Conservation (phyloP, 2,329 filamentous ascomycete genomes). For the Chaetomiaceae sp. region DNA sequence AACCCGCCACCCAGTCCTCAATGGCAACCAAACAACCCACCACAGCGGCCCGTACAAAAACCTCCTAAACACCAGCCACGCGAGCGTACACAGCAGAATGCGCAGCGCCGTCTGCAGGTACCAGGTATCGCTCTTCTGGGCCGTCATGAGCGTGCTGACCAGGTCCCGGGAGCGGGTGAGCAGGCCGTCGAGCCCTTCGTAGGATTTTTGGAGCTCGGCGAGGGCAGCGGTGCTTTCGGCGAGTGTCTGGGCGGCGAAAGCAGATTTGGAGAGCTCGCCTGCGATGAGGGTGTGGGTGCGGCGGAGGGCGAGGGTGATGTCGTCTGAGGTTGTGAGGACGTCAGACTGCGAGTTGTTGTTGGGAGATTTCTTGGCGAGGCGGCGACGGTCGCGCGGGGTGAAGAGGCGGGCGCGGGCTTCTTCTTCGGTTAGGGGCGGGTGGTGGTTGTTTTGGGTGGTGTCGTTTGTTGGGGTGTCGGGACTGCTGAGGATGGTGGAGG, state of each 20-base stretch:
- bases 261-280: constrained; percentile 75
- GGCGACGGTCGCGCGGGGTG: constrained; percentile 26
- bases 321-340: constrained; percentile 71
- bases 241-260: constrained; percentile 86
- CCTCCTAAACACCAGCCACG: constrained; percentile 81
- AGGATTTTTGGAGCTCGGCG: constrained; percentile 74
- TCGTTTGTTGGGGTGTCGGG: constrained; percentile 1
- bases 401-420: constrained; percentile 24
- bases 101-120: constrained; percentile 90
- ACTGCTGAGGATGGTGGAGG: constrained; percentile 16
- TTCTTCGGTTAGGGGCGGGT: constrained; percentile 6
- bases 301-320: constrained; percentile 79
- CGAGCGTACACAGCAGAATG: constrained; percentile 69
- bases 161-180: constrained; percentile 70
- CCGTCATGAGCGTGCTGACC: constrained; percentile 72
- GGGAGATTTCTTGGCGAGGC: constrained; percentile 27
- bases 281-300: constrained; percentile 85
- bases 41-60: constrained; percentile 84
- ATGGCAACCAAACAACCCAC: constrained; percentile 81
- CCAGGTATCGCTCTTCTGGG: constrained; percentile 97
- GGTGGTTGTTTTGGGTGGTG: constrained; percentile 21
- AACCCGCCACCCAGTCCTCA: constrained; percentile 62
- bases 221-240: constrained; percentile 79
- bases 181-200: constrained; percentile 72
- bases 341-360: constrained; percentile 52